Evolutionary conservation across 2,329 filamentous ascomycete species (phyloP).

Genomic region (Tolypocladium album): DNA sequence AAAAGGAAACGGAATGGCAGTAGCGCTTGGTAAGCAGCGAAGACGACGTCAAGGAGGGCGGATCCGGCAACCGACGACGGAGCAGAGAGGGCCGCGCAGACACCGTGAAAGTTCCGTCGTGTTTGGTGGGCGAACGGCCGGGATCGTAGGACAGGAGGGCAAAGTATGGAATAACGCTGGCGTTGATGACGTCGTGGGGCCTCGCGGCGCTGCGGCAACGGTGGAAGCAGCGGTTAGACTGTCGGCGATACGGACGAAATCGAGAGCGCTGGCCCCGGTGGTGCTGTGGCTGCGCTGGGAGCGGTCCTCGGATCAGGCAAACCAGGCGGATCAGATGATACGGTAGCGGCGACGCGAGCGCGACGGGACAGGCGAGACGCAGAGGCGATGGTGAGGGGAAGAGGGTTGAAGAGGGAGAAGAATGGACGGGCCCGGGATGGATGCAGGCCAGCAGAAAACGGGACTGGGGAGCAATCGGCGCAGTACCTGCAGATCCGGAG

Average conservation of each 20-base stretch:
- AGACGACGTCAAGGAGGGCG: constrained; percentile 38
- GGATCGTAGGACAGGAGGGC: constrained; percentile 5
- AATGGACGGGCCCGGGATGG: not conserved
- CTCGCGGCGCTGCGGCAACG: constrained; percentile 6
- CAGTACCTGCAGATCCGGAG: constrained; percentile 12
- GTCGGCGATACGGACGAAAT: constrained; percentile 8
- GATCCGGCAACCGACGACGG: constrained; percentile 37
- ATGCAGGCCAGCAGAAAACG: constrained; percentile 2
- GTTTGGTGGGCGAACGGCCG: constrained; percentile 22
- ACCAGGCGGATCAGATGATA: not conserved
- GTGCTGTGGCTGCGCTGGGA: not conserved
- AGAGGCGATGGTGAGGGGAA: not conserved
- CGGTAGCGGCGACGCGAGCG: not conserved
- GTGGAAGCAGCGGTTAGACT: constrained; percentile 4
- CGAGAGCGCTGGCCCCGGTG: constrained; percentile 1
- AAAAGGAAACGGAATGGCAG: not conserved
- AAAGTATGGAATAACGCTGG: not conserved
- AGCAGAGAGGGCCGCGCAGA: constrained; percentile 34
- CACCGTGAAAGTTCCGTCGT: constrained; percentile 40
- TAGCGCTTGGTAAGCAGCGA: not conserved
- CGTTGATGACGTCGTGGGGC: constrained; percentile 10
- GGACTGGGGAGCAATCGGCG: constrained; percentile 4
- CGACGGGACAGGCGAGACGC: constrained; percentile 1
- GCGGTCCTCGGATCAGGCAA: not conserved
- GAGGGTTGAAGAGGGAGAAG: not conserved